phyloP scores from a whole-genome alignment of 176 grass and related monocot genomes.

The Echinochloa phyllopogon region DNA sequence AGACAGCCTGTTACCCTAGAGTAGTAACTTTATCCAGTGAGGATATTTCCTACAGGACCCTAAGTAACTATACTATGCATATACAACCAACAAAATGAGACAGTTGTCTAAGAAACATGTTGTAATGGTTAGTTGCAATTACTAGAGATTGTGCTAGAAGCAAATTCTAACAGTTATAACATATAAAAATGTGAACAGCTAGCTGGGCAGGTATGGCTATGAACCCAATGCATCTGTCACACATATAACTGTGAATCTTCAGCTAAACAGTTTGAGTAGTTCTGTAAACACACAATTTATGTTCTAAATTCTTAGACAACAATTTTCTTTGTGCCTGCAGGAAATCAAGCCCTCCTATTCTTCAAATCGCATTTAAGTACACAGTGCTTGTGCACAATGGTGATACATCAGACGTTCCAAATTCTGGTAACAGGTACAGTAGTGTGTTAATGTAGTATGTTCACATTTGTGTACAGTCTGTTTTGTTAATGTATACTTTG shows the following conservation, averaged over 20 bases:
- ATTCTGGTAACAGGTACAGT: constrained; percentile 48
- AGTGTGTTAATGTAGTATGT: background rate
- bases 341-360: constrained; percentile 68
- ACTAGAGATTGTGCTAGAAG: background rate
- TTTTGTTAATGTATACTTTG: background rate
- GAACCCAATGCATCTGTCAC: background rate
- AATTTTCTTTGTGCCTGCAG: constrained; percentile 35
- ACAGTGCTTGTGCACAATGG: constrained; percentile 64
- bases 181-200: background rate
- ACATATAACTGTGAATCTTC: constrained; percentile 3
- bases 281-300: constrained; percentile 15
- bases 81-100: constrained; percentile 8
- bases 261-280: constrained; percentile 17
- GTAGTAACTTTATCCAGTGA: background rate
- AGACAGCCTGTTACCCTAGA: background rate
- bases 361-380: constrained; percentile 96
- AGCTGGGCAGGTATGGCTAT: background rate
- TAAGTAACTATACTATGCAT: constrained; percentile 28
- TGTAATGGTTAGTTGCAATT: constrained; percentile 18
- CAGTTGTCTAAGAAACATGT: background rate
- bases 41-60: constrained; percentile 13
- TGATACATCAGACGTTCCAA: constrained; percentile 51
- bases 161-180: background rate
- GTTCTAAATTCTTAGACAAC: background rate
- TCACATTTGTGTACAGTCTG: background rate